phyloP scores from a whole-genome alignment of 2,329 filamentous ascomycete species.

The Penicillium sp. region DNA sequence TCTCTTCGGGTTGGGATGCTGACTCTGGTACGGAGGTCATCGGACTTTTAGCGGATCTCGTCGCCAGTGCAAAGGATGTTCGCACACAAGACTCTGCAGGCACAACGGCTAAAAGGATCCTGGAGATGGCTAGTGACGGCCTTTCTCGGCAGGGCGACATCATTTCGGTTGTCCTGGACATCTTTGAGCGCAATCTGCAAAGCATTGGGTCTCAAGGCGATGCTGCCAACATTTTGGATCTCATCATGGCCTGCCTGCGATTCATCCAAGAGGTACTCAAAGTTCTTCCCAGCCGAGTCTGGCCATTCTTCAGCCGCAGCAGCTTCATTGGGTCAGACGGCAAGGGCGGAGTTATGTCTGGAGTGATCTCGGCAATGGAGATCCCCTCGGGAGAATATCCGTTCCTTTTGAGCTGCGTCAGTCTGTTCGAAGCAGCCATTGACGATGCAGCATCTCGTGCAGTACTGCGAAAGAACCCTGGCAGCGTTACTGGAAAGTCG shows the following conservation, averaged over 20 bases:
- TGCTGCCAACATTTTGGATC: conserved; percentile 63
- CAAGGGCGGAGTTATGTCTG: conserved; percentile 73
- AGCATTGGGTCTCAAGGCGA: conserved; percentile 60
- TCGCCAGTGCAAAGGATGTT: conserved; percentile 50
- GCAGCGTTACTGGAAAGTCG: conserved; percentile 34
- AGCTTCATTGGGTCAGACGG: conserved; percentile 76
- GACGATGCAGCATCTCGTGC: conserved; percentile 68
- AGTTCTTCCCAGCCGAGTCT: conserved; percentile 78
- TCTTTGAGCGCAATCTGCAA: conserved; percentile 70
- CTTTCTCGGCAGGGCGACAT: conserved; percentile 63
- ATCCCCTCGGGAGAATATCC: conserved; percentile 74
- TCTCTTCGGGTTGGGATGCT: conserved; percentile 55
- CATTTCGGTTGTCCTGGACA: conserved; percentile 77
- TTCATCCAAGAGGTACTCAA: conserved; percentile 75
- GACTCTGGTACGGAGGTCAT: conserved; percentile 74
- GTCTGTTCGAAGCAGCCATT: conserved; percentile 73
- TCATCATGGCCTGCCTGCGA: conserved; percentile 74
- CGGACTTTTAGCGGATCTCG: conserved; percentile 69
- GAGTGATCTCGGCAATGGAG: conserved; percentile 80
- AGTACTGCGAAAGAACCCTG: conserved; percentile 47
- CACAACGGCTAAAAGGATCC: conserved; percentile 43
- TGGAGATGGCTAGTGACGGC: conserved; percentile 54
- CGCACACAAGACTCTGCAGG: conserved; percentile 38
- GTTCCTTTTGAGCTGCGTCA: conserved; percentile 72
- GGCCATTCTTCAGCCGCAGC: conserved; percentile 85